Evolutionary conservation across 163 green algal species (phyloP).

Genomic region (Smithsoniella earleae): DNA sequence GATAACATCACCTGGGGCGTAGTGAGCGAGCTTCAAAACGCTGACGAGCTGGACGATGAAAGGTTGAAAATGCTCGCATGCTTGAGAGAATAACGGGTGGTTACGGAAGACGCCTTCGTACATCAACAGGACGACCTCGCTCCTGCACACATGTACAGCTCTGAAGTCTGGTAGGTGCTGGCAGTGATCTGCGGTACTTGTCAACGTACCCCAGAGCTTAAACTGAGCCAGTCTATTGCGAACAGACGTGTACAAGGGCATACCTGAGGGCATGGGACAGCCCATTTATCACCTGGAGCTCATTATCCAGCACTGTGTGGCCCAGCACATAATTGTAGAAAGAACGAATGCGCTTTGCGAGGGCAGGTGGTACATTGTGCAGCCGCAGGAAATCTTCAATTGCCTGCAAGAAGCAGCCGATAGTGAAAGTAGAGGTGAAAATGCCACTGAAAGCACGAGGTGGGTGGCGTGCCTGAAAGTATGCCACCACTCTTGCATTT

Average conservation of each 20-base stretch:
- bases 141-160: background rate
- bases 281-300: background rate
- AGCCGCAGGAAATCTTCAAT: conserved; percentile 27
- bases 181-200: too few relatives aligned
- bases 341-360: conserved; percentile 4
- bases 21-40: background rate
- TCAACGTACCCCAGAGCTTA: background rate
- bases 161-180: background rate
- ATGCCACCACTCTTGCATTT: conserved; percentile 6
- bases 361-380: background rate
- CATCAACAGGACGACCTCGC: conserved; percentile 7
- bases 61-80: background rate
- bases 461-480: background rate
- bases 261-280: background rate
- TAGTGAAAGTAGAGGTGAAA: too few relatives aligned
- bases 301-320: conserved; percentile 14
- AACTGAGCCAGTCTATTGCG: background rate
- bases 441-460: too few relatives aligned
- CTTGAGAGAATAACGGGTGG: background rate
- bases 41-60: conserved; percentile 20
- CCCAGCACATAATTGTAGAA: conserved; percentile 30
- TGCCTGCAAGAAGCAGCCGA: background rate
- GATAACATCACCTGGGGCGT: background rate
- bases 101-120: background rate
- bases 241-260: background rate